phyloP scores from a whole-genome alignment of 139 green algal genomes.

The Microglena sp. region DNA sequence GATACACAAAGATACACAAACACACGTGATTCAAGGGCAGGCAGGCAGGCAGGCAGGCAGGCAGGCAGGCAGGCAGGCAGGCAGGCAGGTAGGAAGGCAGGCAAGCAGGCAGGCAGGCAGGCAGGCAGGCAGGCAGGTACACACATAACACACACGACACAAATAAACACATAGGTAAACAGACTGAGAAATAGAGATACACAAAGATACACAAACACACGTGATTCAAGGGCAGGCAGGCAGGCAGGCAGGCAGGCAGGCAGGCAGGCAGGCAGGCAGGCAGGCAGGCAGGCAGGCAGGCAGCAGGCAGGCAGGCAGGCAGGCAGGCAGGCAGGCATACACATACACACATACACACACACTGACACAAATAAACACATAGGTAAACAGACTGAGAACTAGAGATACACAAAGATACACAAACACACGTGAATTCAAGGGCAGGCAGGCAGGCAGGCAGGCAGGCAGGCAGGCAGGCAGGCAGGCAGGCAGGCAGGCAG shows the following conservation, averaged over 20 bases:
- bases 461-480: neutral
- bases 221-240: neutral
- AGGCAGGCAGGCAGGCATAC: conserved; percentile 5
- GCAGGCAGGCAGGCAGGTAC: neutral
- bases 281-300: neutral
- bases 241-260: neutral
- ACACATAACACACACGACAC: neutral
- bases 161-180: neutral
- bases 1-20: too few relatives aligned
- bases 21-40: neutral
- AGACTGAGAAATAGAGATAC: neutral
- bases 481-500: neutral
- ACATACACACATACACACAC: neutral
- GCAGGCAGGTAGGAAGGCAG: neutral
- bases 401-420: neutral
- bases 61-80: neutral
- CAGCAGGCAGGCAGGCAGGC: conserved; percentile 6
- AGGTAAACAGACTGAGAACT: neutral
- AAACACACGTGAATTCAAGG: neutral
- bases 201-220: neutral
- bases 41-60: neutral
- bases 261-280: conserved; percentile 6
- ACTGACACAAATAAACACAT: neutral
- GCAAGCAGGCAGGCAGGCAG: neutral
- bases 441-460: conserved; percentile 3